Conservation (phyloP, 2,329 filamentous ascomycete genomes). For the Magnaporthiopsis poae region DNA sequence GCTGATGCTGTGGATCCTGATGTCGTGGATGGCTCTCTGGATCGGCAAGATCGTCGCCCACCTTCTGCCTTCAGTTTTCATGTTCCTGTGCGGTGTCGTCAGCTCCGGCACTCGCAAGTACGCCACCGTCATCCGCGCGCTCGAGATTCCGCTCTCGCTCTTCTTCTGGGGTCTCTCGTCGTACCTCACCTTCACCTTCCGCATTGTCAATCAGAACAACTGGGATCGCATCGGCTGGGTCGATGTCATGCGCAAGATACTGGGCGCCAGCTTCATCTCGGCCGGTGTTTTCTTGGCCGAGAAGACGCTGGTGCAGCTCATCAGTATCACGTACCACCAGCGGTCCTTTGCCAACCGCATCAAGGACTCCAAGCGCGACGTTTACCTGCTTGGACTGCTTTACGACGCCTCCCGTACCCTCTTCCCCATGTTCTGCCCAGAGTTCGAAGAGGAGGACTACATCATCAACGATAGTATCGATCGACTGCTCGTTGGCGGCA, state of each 20-base stretch:
- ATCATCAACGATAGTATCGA: slow-evolving; percentile 79
- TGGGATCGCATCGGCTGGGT: slow-evolving; percentile 38
- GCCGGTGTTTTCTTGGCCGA: slow-evolving; percentile 65
- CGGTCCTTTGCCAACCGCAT: slow-evolving; percentile 75
- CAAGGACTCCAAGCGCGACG: slow-evolving; percentile 78
- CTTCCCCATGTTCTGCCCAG: slow-evolving; percentile 84
- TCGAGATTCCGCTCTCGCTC: slow-evolving; percentile 57
- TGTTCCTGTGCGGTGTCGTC: slow-evolving; percentile 60
- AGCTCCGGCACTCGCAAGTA: slow-evolving; percentile 63
- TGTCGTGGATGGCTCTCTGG: slow-evolving; percentile 60
- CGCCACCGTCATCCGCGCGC: slow-evolving; percentile 51
- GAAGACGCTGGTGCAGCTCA: slow-evolving; percentile 69
- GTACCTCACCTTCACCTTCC: slow-evolving; percentile 51
- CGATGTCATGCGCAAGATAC: slow-evolving; percentile 50
- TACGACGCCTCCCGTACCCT: slow-evolving; percentile 82
- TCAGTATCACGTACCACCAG: slow-evolving; percentile 76
- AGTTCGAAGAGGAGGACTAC: slow-evolving; percentile 87
- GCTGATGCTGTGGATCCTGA: slow-evolving; percentile 60
- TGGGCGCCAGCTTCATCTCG: slow-evolving; percentile 58
- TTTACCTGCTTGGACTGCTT: slow-evolving; percentile 70
- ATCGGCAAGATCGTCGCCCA: slow-evolving; percentile 55
- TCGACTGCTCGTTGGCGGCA: slow-evolving; percentile 47
- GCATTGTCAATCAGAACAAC: slow-evolving; percentile 28
- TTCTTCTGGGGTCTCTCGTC: slow-evolving; percentile 59
- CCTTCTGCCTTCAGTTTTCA: slow-evolving; percentile 50